Evolutionary conservation across 2,329 filamentous ascomycete species (phyloP).

Genomic region (Lachnellula suecica): DNA sequence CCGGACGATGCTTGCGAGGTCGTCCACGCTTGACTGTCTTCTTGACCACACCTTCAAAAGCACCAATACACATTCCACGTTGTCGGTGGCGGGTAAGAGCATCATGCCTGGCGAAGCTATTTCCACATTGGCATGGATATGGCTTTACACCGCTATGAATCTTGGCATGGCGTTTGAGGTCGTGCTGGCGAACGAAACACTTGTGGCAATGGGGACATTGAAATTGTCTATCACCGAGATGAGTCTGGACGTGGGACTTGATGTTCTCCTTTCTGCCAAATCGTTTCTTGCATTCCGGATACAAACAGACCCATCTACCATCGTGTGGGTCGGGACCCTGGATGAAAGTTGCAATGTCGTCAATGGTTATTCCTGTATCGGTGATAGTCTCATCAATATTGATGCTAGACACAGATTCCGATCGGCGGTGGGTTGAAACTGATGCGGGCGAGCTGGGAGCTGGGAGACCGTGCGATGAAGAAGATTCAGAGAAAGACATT

Average conservation of each 20-base stretch:
- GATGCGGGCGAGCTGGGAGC: slow-evolving; percentile 17
- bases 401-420: slow-evolving; percentile 58
- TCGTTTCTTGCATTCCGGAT: slow-evolving; percentile 76
- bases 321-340: slow-evolving; percentile 69
- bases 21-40: slow-evolving; percentile 66
- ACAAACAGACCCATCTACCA: slow-evolving; percentile 78
- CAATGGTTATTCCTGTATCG: slow-evolving; percentile 81
- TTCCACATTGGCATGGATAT: slow-evolving; percentile 91
- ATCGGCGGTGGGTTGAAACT: slow-evolving; percentile 48
- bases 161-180: slow-evolving; percentile 95
- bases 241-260: slow-evolving; percentile 96
- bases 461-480: slow-evolving; percentile 14
- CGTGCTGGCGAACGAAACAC: slow-evolving; percentile 95
- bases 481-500: slow-evolving; percentile 20
- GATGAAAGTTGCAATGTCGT: slow-evolving; percentile 79
- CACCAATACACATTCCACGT: slow-evolving; percentile 93
- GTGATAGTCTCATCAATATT: slow-evolving; percentile 65
- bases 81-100: slow-evolving; percentile 92
- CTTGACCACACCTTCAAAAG: slow-evolving; percentile 77
- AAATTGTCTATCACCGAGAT: slow-evolving; percentile 94
- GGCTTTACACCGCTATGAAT: slow-evolving; percentile 97
- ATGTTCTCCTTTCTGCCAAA: slow-evolving; percentile 99
- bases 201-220: slow-evolving; percentile 91
- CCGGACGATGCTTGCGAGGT: slow-evolving; percentile 60
- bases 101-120: slow-evolving; percentile 92